Evolutionary conservation across 1,284 basidiomycete genomes (phyloP), one percentile per base, ranked within the genome.

Genomic region (Golubevia pallescens): DNA sequence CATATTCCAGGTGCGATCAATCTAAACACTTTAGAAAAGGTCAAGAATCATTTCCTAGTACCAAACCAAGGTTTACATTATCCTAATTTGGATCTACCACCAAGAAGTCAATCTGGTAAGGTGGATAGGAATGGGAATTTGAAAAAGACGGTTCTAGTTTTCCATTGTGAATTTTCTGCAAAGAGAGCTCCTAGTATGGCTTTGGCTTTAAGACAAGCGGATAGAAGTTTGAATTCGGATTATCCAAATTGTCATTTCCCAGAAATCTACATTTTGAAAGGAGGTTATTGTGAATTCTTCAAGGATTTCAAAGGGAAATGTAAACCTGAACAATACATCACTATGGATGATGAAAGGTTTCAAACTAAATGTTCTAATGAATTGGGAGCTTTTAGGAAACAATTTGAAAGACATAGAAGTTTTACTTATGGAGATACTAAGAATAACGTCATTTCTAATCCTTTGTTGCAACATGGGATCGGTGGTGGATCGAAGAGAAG

Each of bases 181-280:
- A 84, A 84, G 65, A 74, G 82, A 14, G 81, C 77, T 5, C 82
- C 82, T 3, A 71, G 73, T 7, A 75, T 83, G 76, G 82, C 82
- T 5, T 56, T 80, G 32, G 78, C 79, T 2, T 64, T 85, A 32
- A 74, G 82, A 24, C 75, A 79, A 52, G 77, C 77, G 1, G 82
- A 85, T 59, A 73, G 82, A 28, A 69, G 67, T 2, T 60, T 84
- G 55, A 74, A 70, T 2, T 73, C 75, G 42, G 82, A 85, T 65
- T 85, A 84, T 60, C 82, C 81, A 19, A 73, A 73, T 20, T 85
- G 82, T 62, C 80, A 85, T 64, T 85, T 82, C 57, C 82, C 82
- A 42, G 82, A 85, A 67, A 66, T 85, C 38, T 85, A 85, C 71
- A 70, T 85, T 23, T 64, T 85, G 4, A 68, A 82, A 53, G 82